Evolutionary conservation across 371 early-diverging fungal genomes (phyloP), one percentile per base, ranked within the genome.

Genomic region (Mucor racemosus): DNA sequence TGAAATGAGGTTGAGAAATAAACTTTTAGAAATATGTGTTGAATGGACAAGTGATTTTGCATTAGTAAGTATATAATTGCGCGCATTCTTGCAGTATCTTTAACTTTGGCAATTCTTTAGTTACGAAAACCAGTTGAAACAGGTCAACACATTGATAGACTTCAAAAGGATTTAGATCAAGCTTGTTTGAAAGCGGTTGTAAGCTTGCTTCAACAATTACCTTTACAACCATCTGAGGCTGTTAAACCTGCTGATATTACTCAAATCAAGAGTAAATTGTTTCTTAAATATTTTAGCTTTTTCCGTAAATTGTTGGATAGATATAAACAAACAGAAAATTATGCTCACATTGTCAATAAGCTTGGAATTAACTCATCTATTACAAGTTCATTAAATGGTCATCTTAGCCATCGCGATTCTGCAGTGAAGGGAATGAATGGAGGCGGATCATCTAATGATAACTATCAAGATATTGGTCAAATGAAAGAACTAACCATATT

Each of bases 1-100:
- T 60, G 96, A 95, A 36, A 92, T 95, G 72, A 82, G 85, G 8
- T 76, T 96, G 56, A 84, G 96, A 44, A 95, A 95, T 70, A 86
- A 85, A 62, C 71, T 96, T 62, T 76, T 95, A 21, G 93, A 92
- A 67, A 85, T 84, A 26, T 81, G 92, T 71, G 86, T 92, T 34
- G 92, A 92, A 68, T 97, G 96, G 97, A 93, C 92, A 15, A 91
- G 90, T 14, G 95, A 93, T 71, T 88, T 88, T 67, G 71, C 81
- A 7, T 48, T 79, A 76, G 87, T 87, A 84, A 67, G 65, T 19
- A 21, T 13, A 21, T 9, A 15, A 14, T 5, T 8, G 3, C 38
- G 7, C 38, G 38, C 21, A n/a, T 57, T 21, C 53, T 31, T 39
- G n/a, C 11, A 61, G 9, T 5, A 11, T 5, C 1, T 31, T 10